Percentiles rank a stretch among this genome's conserved stretches.
phyloP scores from a whole-genome alignment of 192 early-diverging fungal genomes.

The Entomortierella chlamydospora region DNA sequence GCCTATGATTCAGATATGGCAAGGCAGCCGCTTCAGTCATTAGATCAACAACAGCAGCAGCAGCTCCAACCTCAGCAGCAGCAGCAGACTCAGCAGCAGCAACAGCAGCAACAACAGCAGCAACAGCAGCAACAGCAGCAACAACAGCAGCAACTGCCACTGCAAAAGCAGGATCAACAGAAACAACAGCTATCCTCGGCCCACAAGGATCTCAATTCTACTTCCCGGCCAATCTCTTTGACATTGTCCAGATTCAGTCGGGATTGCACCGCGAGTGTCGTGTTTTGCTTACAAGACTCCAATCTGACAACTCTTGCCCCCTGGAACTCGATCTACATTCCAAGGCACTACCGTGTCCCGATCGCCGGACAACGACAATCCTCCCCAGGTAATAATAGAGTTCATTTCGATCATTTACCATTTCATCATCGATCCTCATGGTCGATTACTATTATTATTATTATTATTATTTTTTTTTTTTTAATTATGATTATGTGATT shows the following conservation, averaged over 20 bases:
- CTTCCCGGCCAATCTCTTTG: constrained; percentile 16
- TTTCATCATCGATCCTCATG: neutral
- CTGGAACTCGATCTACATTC: constrained; percentile 56
- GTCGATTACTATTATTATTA: neutral
- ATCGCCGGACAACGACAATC: constrained; percentile 45
- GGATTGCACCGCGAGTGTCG: constrained; percentile 37
- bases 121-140: constrained; percentile 19
- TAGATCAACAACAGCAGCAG: constrained; percentile 33
- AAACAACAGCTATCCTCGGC: neutral
- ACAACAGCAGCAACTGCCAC: neutral
- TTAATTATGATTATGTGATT: no score
- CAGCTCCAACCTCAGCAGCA: neutral
- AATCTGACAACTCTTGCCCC: constrained; percentile 33
- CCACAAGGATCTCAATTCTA: constrained; percentile 1
- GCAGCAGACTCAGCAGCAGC: constrained; percentile 12
- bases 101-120: constrained; percentile 6
- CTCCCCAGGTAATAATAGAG: constrained; percentile 37
- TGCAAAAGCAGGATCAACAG: constrained; percentile 24
- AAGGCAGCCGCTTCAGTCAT: constrained; percentile 10
- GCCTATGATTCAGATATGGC: constrained; percentile 27
- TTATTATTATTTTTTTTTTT: constrained; percentile 8
- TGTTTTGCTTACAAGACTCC: constrained; percentile 30
- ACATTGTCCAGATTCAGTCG: constrained; percentile 35
- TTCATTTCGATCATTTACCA: neutral
- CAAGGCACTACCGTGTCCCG: constrained; percentile 47